Evolutionary conservation across 352 stramenopile species (phyloP), one percentile per base, ranked within the genome.

Genomic region (Pythium sp.): DNA sequence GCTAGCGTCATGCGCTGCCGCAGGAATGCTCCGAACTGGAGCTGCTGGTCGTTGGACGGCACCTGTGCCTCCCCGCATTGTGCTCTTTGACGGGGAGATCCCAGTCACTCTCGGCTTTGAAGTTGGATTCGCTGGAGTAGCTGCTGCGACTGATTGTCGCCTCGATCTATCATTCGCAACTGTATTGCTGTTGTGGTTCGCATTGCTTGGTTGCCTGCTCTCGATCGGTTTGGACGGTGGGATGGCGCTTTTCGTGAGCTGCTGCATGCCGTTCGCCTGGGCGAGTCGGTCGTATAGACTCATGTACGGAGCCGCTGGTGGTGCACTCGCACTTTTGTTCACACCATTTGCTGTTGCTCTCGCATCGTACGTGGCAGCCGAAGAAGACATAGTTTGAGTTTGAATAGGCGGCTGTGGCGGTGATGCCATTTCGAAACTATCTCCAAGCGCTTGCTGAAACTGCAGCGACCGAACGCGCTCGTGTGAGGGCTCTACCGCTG

Each of bases 231-330:
- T 83, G 38, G 77, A 74, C 8, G 74, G 60, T 34, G 74, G 78
- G 6, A 64, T 36, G 20, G 69, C 58, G 28, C 72, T 76, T 24
- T 70, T 77, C 62, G 70, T 76, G 30, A 76, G 77, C 36, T 64
- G 75, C 32, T 58, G 51, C 34, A 79, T 72, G 14, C 75, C 71
- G 54, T 89, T 87, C 7, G 80, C 84, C 43, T 81, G 75, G 1
- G 78, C 80, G 2, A 92, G 68, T 3, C 82, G 79, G 55, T 92
- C 84, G 32, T 92, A 92, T 38, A 91, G 68, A 65, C 84, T 92
- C 49, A 90, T 69, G 38, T 92, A 91, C 12, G 75, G 69, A 2
- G 72, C 68, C 5, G 22, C 36, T 53, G 53, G 58, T 18, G 41
- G 58, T 9, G 22, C 12, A 28, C 12, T 26, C 43, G 18, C 6